These are phyloP conservation scores for Tulasnella sp. DNA, from an alignment of 768 basidiomycete species.

Conservation along the genomic window DNA sequence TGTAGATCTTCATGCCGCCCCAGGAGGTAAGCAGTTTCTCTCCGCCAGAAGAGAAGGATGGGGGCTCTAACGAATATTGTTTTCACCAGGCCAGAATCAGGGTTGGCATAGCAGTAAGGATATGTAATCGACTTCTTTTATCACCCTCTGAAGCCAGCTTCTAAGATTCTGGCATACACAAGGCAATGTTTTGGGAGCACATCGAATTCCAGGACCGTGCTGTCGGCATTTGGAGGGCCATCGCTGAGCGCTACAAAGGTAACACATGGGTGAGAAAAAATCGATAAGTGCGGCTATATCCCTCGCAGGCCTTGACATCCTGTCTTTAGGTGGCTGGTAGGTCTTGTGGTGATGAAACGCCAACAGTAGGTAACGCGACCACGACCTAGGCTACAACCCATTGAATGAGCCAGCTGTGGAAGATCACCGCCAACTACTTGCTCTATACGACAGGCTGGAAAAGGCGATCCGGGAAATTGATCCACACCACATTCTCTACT, in stretches of 20 bases:
- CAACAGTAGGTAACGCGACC: not conserved
- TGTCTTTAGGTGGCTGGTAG: conserved; percentile 46
- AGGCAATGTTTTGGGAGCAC: conserved; percentile 56
- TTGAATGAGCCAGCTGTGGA: conserved; percentile 76
- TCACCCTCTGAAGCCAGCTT: not conserved
- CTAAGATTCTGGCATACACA: not conserved
- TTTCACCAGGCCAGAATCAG: conserved; percentile 29
- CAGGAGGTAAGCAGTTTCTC: conserved; percentile 25
- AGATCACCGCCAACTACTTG: conserved; percentile 48
- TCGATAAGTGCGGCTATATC: no score
- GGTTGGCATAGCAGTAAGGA: conserved; percentile 61
- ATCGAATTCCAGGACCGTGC: conserved; percentile 75
- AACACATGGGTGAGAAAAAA: conserved; percentile 33
- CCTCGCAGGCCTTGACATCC: no score
- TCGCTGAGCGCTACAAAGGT: conserved; percentile 62
- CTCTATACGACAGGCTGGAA: conserved; percentile 58
- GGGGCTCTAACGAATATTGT: no score
- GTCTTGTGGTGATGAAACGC: not conserved
- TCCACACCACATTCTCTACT: conserved; percentile 58
- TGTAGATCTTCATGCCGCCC: conserved; percentile 57
- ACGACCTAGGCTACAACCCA: conserved; percentile 51
- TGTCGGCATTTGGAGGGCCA: conserved; percentile 64
- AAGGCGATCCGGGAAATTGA: conserved; percentile 60
- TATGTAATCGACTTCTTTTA: not conserved
- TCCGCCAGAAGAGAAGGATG: no score